These are phyloP conservation scores for Nepenthes mirabilis DNA, from an alignment of 148 eudicot genomes.

Conservation along the genomic window DNA sequence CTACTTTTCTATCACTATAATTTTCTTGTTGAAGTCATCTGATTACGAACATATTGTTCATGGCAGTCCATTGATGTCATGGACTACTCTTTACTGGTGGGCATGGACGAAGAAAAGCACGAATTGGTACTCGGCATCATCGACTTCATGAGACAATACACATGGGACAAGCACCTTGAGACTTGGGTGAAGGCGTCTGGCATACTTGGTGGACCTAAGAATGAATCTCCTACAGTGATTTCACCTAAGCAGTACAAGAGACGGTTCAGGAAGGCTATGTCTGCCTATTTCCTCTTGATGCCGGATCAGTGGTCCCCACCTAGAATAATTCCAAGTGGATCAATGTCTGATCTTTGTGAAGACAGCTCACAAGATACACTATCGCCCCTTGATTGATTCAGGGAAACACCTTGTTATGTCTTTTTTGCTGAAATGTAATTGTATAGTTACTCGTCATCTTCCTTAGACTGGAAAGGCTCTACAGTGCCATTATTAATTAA, in stretches of 20 bases:
- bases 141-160: slow-evolving; percentile 71
- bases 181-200: slow-evolving; percentile 79
- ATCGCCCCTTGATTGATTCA: no score
- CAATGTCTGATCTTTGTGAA: slow-evolving; percentile 17
- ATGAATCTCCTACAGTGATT: slow-evolving; percentile 49
- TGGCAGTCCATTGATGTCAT: slow-evolving; percentile 55
- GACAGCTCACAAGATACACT: no score
- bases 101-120: slow-evolving; percentile 50
- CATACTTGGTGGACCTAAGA: slow-evolving; percentile 59
- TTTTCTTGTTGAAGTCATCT: not conserved
- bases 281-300: slow-evolving; percentile 56
- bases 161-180: slow-evolving; percentile 80
- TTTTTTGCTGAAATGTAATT: no score
- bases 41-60: not conserved
- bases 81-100: slow-evolving; percentile 65
- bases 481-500: no score
- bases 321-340: slow-evolving; percentile 13
- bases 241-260: slow-evolving; percentile 72
- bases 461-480: no score
- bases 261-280: slow-evolving; percentile 73
- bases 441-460: no score
- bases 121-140: slow-evolving; percentile 64
- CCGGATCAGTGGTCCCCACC: slow-evolving; percentile 63
- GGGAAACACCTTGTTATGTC: no score
- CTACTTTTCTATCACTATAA: no score